Percentiles rank a stretch among this genome's conserved stretches.
phyloP scores from a whole-genome alignment of 2,329 filamentous ascomycete genomes.

The Pseudogymnoascus sp. region DNA sequence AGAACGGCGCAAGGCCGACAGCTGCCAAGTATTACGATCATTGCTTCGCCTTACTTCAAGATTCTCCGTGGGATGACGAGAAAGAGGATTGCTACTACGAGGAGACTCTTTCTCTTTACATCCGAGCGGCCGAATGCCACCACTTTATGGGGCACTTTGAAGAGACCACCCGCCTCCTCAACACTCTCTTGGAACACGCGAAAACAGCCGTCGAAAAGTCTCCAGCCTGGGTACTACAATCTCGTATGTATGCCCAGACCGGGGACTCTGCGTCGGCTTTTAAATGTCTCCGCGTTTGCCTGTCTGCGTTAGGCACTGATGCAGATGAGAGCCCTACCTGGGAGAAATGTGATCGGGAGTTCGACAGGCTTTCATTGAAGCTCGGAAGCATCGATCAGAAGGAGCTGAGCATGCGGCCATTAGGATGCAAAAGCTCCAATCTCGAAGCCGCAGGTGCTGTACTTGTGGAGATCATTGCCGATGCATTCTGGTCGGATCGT shows the following conservation, averaged over 20 bases:
- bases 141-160: conserved; percentile 69
- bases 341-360: conserved; percentile 71
- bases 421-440: conserved; percentile 42
- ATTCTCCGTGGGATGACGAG: conserved; percentile 67
- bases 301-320: conserved; percentile 61
- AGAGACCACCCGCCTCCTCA: conserved; percentile 62
- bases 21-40: conserved; percentile 75
- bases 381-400: conserved; percentile 52
- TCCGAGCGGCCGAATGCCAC: conserved; percentile 75
- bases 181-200: conserved; percentile 63
- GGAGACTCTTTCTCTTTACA: conserved; percentile 75
- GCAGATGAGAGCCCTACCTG: conserved; percentile 62
- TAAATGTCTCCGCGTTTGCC: conserved; percentile 61
- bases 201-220: conserved; percentile 72
- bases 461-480: conserved; percentile 61
- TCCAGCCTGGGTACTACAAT: conserved; percentile 76
- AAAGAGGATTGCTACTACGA: conserved; percentile 72
- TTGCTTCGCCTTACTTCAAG: conserved; percentile 72
- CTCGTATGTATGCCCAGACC: conserved; percentile 67
- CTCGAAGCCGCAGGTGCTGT: conserved; percentile 63
- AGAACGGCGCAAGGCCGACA: conserved; percentile 76
- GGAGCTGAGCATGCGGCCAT: conserved; percentile 39
- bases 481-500: conserved; percentile 67
- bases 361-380: conserved; percentile 54
- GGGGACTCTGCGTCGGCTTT: conserved; percentile 68